Conservation (phyloP, 805 yeast species). For the Zygosaccharomyces gambellarensis region DNA sequence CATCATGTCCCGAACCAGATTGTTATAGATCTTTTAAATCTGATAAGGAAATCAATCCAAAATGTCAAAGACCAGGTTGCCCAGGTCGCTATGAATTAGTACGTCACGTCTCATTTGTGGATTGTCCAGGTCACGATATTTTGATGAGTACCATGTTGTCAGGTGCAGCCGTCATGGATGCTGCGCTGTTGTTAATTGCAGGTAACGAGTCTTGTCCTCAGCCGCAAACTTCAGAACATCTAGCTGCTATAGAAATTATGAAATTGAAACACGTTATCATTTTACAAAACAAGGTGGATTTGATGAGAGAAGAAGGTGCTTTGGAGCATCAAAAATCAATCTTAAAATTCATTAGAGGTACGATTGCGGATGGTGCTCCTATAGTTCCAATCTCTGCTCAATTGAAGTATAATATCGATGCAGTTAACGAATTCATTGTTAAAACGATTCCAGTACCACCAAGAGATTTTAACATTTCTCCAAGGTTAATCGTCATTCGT, state of each 20-base stretch:
- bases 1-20: constrained; percentile 85
- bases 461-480: constrained; percentile 90
- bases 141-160: constrained; percentile 99
- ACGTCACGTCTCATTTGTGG: constrained; percentile 97
- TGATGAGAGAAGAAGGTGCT: constrained; percentile 96
- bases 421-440: constrained; percentile 94
- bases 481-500: constrained; percentile 93
- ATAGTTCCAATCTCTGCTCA: constrained; percentile 98
- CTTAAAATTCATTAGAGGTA: constrained; percentile 89
- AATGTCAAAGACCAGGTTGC: constrained; percentile 84
- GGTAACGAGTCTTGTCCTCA: constrained; percentile 99
- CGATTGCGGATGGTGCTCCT: constrained; percentile 98
- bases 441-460: constrained; percentile 91
- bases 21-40: constrained; percentile 93
- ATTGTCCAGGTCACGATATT: constrained; percentile 99
- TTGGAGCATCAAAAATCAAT: constrained; percentile 92
- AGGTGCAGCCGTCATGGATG: constrained; percentile 99
- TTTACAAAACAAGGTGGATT: constrained; percentile 95
- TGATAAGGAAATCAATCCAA: constrained; percentile 91
- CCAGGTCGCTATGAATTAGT: constrained; percentile 82
- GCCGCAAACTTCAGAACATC: constrained; percentile 98
- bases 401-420: constrained; percentile 96
- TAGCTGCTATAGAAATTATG: constrained; percentile 99
- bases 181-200: constrained; percentile 91
- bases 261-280: constrained; percentile 94